A percentile compares a stretch with the other conserved stretches of the same genome.
Conservation (phyloP, 192 early-diverging fungal genomes). For the Backusella westeae region DNA sequence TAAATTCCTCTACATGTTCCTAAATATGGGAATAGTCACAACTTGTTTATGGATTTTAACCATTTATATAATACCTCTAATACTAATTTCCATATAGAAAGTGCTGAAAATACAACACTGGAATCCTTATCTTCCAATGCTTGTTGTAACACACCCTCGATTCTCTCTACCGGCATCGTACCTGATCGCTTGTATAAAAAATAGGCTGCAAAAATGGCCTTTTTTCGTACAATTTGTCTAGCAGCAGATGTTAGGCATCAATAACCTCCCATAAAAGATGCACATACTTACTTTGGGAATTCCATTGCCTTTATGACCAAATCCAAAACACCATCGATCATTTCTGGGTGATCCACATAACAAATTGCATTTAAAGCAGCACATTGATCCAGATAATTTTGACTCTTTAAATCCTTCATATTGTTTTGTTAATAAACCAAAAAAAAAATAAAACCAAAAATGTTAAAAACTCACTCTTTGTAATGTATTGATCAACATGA, state of each 20-base stretch:
- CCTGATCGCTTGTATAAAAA: conserved; percentile 38
- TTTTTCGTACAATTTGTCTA: conserved; percentile 50
- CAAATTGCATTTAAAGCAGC: conserved; percentile 49
- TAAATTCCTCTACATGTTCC: conserved; percentile 31
- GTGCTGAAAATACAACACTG: conserved; percentile 44
- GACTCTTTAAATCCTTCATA: conserved; percentile 53
- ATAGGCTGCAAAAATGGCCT: conserved; percentile 44
- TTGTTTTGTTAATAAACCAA: neutral
- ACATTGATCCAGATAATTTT: conserved; percentile 44
- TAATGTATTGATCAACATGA: conserved; percentile 56
- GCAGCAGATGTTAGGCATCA: neutral
- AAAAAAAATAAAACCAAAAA: neutral
- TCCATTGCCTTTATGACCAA: conserved; percentile 37
- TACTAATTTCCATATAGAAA: conserved; percentile 35
- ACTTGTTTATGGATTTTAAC: no score
- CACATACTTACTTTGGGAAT: conserved; percentile 42
- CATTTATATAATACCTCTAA: neutral
- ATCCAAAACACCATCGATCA: conserved; percentile 38
- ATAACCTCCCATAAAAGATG: neutral
- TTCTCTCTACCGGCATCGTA: conserved; percentile 26
- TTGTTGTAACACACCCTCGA: conserved; percentile 38
- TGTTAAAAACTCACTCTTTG: conserved; percentile 37
- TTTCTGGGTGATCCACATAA: conserved; percentile 45
- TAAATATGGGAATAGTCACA: neutral
- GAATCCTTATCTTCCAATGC: conserved; percentile 45